Conservation (phyloP, 805 yeast species). For the Kuraishia cidri region DNA sequence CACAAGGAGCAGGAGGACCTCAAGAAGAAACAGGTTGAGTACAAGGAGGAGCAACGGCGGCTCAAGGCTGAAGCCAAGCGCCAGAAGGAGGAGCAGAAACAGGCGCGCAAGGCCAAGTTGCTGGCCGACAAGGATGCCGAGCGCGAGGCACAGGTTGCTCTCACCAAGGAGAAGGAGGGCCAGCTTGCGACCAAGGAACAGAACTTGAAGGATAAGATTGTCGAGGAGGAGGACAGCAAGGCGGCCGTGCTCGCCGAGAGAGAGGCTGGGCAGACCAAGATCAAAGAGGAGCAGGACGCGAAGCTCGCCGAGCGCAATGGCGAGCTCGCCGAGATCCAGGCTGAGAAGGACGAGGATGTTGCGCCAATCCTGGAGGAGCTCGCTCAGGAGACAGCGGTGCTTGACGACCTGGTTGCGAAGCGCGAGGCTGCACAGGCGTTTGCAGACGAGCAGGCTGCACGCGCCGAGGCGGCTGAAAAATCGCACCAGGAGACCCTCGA, state of each 20-base stretch:
- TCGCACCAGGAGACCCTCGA: conserved; percentile 32
- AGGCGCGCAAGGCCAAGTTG: conserved; percentile 33
- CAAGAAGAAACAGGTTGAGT: conserved; percentile 24
- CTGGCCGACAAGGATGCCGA: conserved; percentile 38
- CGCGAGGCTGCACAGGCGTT: conserved; percentile 37
- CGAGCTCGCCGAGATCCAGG: conserved; percentile 37
- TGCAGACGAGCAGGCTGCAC: conserved; percentile 30
- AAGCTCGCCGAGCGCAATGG: conserved; percentile 33
- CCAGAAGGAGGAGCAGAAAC: conserved; percentile 19
- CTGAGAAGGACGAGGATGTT: conserved; percentile 42
- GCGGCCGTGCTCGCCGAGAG: conserved; percentile 29
- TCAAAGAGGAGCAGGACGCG: conserved; percentile 32
- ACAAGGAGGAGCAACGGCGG: conserved; percentile 25
- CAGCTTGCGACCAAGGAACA: conserved; percentile 35
- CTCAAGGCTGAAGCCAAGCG: conserved; percentile 25
- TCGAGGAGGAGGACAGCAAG: conserved; percentile 27
- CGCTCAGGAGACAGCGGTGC: conserved; percentile 36
- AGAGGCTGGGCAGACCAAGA: conserved; percentile 31
- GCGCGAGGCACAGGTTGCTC: conserved; percentile 33
- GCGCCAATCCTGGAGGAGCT: conserved; percentile 48
- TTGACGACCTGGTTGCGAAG: conserved; percentile 39
- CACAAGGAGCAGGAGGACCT: conserved; percentile 28
- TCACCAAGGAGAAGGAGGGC: conserved; percentile 24
- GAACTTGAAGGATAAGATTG: conserved; percentile 28
- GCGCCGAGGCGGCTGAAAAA: conserved; percentile 30